Percentiles rank a stretch among this genome's conserved stretches.
phyloP scores from a whole-genome alignment of 2,329 filamentous ascomycete species.

The Aspergillus cejpii region DNA sequence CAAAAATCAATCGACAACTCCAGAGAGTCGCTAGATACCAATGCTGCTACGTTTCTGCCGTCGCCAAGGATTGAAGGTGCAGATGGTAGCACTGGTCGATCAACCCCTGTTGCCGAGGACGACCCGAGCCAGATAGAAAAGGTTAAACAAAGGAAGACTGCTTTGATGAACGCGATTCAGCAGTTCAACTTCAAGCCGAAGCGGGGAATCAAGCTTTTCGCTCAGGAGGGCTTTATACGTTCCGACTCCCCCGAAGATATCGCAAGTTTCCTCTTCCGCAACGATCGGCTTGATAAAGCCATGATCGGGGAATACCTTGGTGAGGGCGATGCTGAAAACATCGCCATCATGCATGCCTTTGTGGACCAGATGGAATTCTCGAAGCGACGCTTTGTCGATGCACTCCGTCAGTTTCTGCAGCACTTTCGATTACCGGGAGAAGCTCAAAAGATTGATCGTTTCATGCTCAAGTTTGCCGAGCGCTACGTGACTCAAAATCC shows the following conservation, averaged over 20 bases:
- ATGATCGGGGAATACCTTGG: slow-evolving; percentile 91
- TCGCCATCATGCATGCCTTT: slow-evolving; percentile 97
- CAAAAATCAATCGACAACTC: slow-evolving; percentile 53
- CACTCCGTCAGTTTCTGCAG: slow-evolving; percentile 83
- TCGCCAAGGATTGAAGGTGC: slow-evolving; percentile 53
- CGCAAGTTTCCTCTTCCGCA: slow-evolving; percentile 70
- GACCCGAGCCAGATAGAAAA: slow-evolving; percentile 92
- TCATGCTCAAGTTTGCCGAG: slow-evolving; percentile 98
- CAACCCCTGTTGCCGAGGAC: slow-evolving; percentile 68
- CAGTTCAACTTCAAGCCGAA: slow-evolving; percentile 99
- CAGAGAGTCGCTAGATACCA: slow-evolving; percentile 69
- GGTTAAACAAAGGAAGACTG: slow-evolving; percentile 89
- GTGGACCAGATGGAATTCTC: slow-evolving; percentile 92
- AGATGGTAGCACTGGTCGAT: slow-evolving; percentile 53
- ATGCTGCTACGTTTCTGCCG: slow-evolving; percentile 45
- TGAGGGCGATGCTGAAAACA: slow-evolving; percentile 86
- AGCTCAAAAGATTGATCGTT: slow-evolving; percentile 97
- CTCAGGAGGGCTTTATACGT: slow-evolving; percentile 80
- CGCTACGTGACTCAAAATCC: slow-evolving; percentile 92
- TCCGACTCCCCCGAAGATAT: slow-evolving; percentile 75
- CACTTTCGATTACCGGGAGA: slow-evolving; percentile 92
- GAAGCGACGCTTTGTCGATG: slow-evolving; percentile 86
- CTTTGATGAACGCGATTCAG: slow-evolving; percentile 76
- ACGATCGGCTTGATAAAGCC: slow-evolving; percentile 82
- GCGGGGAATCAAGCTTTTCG: slow-evolving; percentile 73